These are phyloP conservation scores for Dissophora ornata DNA, from an alignment of 192 early-diverging fungal species.

Conservation along the genomic window DNA sequence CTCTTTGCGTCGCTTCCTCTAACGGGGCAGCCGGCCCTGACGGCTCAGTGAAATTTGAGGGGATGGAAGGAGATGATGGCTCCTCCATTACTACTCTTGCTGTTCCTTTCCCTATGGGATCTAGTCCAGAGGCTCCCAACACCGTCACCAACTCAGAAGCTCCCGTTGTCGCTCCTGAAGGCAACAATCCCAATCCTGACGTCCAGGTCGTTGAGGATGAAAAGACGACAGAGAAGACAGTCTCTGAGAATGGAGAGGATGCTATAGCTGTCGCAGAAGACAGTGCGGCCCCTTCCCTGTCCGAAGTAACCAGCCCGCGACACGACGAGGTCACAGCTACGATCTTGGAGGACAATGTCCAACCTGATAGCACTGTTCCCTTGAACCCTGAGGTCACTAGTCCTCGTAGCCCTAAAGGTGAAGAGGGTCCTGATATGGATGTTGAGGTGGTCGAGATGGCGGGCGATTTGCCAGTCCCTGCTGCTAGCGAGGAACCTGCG, in stretches of 20 bases:
- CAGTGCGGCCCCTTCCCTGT: too few species aligned
- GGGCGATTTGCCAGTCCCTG: neutral
- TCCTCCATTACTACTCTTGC: constrained; percentile 12
- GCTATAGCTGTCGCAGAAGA: too few species aligned
- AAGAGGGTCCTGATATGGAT: neutral
- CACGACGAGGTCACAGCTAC: neutral
- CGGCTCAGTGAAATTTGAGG: neutral
- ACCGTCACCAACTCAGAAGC: too few species aligned
- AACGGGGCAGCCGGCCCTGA: constrained; percentile 1
- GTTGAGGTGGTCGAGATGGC: neutral
- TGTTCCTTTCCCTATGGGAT: neutral
- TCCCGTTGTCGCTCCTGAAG: too few species aligned
- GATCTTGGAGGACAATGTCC: neutral
- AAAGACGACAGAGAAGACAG: too few species aligned
- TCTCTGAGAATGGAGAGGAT: too few species aligned
- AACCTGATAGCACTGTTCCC: neutral
- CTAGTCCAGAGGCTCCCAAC: too few species aligned
- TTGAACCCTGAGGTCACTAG: neutral
- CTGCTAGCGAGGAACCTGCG: neutral
- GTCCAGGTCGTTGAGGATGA: too few species aligned
- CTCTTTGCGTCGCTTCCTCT: constrained; percentile 22
- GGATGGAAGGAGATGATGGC: neutral
- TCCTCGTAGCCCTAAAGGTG: neutral
- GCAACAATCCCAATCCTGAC: too few species aligned
- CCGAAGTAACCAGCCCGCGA: neutral